Base-by-base conservation (phyloP, 352 stramenopile genomes). In the Globisporangium apiculatum region DNA sequence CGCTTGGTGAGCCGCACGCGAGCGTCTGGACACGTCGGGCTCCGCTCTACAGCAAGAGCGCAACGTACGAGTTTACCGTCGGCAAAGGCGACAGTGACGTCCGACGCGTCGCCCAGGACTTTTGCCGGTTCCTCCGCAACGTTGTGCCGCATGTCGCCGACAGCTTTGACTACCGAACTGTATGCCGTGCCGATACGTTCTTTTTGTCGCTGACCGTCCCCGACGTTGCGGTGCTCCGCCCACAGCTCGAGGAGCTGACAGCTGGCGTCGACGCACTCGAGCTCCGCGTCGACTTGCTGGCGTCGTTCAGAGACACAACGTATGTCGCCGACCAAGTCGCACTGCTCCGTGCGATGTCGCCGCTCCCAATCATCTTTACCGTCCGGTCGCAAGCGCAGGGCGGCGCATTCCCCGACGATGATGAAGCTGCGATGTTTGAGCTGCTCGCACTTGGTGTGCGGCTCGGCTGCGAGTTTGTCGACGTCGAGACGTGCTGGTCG, bases 361-460 rank as follows among this genome's bases (percentile, higher is more conserved):
- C 79, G 8, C 79, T 98, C 55, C 96, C 96, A 3, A 92, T 99
- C 62, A 97, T 99, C 43, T 99, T 96, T 65, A 99, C 97, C 0
- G 96, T 99, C 24, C 87, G 97, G 18, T 98, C 94, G 14, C 73
- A 89, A 53, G 65, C 83, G 60, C 96, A 99, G 75, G 96, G 95
- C 42, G 97, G 97, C 53, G 92, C 80, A 15, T 99, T 97, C 75
- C 91, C 91, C 4, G 87, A 98, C 71, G 90, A 96, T 53, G 61
- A 92, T 49, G 75, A 91, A 61, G 80, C 83, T 58, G 89, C 88
- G 50, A 87, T 93, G 69, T 87, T 91, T 61, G 68, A 94, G 38
- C 66, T 98, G 51, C 76, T 98, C 14, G 69, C 87, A 8, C 73
- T 97, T 37, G 95, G 94, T 47, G 72, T 99, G 57, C 86, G 94